A percentile compares a stretch with the other conserved stretches of the same genome.
phyloP scores from a whole-genome alignment of 306 rosid genomes.

The Dalbergia cochinchinensis region DNA sequence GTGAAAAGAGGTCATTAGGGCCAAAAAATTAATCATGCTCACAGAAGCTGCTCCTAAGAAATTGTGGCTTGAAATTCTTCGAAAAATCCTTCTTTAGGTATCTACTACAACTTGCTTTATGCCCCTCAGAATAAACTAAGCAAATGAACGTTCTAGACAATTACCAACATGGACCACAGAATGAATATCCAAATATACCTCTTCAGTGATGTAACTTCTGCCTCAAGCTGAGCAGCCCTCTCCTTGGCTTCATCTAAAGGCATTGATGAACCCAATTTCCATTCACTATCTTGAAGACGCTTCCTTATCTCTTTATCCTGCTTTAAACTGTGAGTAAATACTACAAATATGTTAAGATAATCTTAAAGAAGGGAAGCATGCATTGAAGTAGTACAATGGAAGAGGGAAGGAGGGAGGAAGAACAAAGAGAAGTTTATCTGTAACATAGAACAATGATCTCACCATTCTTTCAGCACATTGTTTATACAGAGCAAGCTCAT shows the following conservation, averaged over 20 bases:
- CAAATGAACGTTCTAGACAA: slow-evolving; percentile 8
- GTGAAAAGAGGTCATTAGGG: slow-evolving; percentile 2
- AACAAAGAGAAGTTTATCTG: slow-evolving; percentile 24
- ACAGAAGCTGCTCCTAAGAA: slow-evolving; percentile 20
- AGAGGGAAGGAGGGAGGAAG: slow-evolving; percentile 7
- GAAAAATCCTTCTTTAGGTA: slow-evolving; percentile 28
- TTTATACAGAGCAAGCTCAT: slow-evolving; percentile 80
- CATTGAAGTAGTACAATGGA: slow-evolving; percentile 19
- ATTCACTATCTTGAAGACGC: slow-evolving; percentile 87
- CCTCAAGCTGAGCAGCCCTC: slow-evolving; percentile 85
- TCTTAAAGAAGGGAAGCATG: slow-evolving; percentile 4
- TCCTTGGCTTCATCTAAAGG: slow-evolving; percentile 86
- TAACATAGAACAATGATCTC: slow-evolving; percentile 45
- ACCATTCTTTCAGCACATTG: slow-evolving; percentile 89
- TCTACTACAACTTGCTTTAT: slow-evolving; percentile 14
- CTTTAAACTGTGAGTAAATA: background rate
- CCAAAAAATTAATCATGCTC: background rate
- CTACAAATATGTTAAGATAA: background rate
- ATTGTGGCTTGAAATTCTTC: slow-evolving; percentile 13
- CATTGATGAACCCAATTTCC: slow-evolving; percentile 86
- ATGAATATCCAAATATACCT: slow-evolving; percentile 60
- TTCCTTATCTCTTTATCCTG: slow-evolving; percentile 85
- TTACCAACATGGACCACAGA: background rate
- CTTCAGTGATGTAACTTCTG: slow-evolving; percentile 78
- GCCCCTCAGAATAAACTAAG: background rate